phyloP scores from a whole-genome alignment of 495 filamentous ascomycete genomes.

The Penicillium dipodomyicola region DNA sequence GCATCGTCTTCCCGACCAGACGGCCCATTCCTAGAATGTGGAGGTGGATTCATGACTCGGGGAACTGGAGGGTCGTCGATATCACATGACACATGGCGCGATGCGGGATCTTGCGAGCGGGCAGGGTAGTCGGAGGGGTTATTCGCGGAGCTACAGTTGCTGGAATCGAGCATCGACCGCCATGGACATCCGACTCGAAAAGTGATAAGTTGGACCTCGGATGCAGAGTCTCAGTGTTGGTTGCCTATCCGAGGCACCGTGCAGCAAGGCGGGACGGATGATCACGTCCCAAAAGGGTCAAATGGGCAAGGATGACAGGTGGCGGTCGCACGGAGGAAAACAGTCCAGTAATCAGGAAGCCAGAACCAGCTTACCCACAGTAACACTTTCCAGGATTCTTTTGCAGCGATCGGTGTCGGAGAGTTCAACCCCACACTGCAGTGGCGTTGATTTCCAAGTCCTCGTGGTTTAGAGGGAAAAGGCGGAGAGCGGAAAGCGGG shows the following conservation, averaged over 20 bases:
- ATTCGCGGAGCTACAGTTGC: constrained; percentile 12
- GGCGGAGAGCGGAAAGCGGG: constrained; percentile 10
- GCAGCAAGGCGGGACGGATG: constrained; percentile 5
- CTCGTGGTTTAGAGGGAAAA: background rate
- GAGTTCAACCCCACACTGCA: constrained; percentile 12
- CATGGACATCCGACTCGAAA: constrained; percentile 10
- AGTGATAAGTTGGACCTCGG: background rate
- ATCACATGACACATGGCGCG: constrained; percentile 30
- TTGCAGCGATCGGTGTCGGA: constrained; percentile 5
- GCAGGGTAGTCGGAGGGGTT: constrained; percentile 11
- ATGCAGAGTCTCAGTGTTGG: background rate
- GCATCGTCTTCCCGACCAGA: constrained; percentile 10
- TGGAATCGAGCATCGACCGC: constrained; percentile 26
- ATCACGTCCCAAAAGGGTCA: constrained; percentile 10
- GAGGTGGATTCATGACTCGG: constrained; percentile 22
- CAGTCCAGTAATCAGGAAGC: constrained; percentile 3
- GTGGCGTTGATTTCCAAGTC: constrained; percentile 13
- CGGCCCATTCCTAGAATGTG: constrained; percentile 2
- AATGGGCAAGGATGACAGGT: constrained; percentile 13
- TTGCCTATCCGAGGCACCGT: constrained; percentile 13
- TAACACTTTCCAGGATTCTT: background rate
- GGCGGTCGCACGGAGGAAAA: constrained; percentile 13
- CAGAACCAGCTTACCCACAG: background rate
- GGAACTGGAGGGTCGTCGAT: constrained; percentile 12
- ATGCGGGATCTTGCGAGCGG: constrained; percentile 7